These are phyloP conservation scores for Cryptosporidium tyzzeri DNA, from an alignment of 169 alveolate species.

Conservation along the genomic window DNA sequence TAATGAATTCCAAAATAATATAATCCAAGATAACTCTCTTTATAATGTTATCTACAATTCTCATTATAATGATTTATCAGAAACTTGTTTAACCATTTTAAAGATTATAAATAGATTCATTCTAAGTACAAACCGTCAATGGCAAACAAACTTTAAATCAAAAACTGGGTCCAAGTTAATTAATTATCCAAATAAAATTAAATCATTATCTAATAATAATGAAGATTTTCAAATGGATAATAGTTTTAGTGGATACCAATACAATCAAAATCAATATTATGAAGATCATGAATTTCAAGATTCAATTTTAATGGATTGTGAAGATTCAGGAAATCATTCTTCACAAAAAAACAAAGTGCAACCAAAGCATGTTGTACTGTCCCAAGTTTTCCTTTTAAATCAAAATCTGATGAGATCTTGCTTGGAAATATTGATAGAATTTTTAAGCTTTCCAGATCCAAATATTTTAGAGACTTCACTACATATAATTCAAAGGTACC, in stretches of 20 bases:
- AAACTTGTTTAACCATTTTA: neutral
- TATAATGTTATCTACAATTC: slow-evolving; percentile 11
- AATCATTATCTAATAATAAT: neutral
- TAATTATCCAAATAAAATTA: neutral
- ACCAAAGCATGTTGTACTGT: slow-evolving; percentile 6
- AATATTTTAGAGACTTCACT: slow-evolving; percentile 33
- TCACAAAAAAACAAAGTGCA: neutral
- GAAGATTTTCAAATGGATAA: neutral
- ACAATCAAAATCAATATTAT: neutral
- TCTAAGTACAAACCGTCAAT: slow-evolving; percentile 2
- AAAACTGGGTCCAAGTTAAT: neutral
- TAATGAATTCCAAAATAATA: neutral
- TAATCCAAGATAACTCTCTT: neutral
- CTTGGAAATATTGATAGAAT: slow-evolving; percentile 4
- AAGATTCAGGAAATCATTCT: neutral
- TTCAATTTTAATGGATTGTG: neutral
- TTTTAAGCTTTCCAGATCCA: slow-evolving; percentile 35
- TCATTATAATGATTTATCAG: slow-evolving; percentile 31
- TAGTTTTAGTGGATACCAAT: neutral
- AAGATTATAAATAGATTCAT: slow-evolving; percentile 20
- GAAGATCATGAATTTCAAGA: neutral
- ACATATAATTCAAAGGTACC: slow-evolving; percentile 40
- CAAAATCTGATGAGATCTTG: slow-evolving; percentile 25
- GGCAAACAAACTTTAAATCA: slow-evolving; percentile 1
- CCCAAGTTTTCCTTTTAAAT: slow-evolving; percentile 10